Conservation (phyloP, 805 yeast genomes). For the Candida taoyuanica region DNA sequence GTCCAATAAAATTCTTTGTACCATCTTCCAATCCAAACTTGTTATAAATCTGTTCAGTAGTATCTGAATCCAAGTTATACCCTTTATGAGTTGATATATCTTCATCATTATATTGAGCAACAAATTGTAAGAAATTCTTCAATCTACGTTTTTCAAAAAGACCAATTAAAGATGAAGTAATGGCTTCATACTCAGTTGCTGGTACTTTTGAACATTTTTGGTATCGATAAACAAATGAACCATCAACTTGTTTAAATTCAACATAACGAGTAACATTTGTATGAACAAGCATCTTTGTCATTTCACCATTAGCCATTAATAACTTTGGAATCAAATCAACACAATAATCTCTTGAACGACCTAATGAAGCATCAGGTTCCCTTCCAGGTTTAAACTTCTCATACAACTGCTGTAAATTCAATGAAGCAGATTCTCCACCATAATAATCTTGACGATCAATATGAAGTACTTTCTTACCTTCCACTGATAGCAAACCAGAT, state of each 20-base stretch:
- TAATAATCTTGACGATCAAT: conserved; percentile 95
- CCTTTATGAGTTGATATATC: conserved; percentile 80
- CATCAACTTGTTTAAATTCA: conserved; percentile 95
- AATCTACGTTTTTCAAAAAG: conserved; percentile 93
- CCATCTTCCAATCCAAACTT: conserved; percentile 90
- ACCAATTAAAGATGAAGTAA: conserved; percentile 90
- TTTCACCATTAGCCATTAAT: conserved; percentile 95
- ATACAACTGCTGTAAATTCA: conserved; percentile 69
- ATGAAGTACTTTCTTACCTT: conserved; percentile 95
- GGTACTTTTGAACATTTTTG: conserved; percentile 96
- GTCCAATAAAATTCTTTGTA: conserved; percentile 95
- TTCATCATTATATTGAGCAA: conserved; percentile 76
- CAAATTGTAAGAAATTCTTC: conserved; percentile 87
- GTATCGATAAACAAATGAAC: conserved; percentile 81
- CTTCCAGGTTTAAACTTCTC: conserved; percentile 77
- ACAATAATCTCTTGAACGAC: conserved; percentile 97
- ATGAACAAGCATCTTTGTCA: conserved; percentile 90
- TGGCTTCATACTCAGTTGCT: conserved; percentile 84
- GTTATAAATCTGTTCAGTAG: conserved; percentile 87
- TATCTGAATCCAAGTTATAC: conserved; percentile 75
- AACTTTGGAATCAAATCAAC: conserved; percentile 96
- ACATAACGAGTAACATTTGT: conserved; percentile 94
- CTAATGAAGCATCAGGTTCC: conserved; percentile 63
- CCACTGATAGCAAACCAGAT: conserved; percentile 92
- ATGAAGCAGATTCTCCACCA: conserved; percentile 87